Base-by-base conservation (phyloP, 768 basidiomycete species). In the Boletus sensibilis region DNA sequence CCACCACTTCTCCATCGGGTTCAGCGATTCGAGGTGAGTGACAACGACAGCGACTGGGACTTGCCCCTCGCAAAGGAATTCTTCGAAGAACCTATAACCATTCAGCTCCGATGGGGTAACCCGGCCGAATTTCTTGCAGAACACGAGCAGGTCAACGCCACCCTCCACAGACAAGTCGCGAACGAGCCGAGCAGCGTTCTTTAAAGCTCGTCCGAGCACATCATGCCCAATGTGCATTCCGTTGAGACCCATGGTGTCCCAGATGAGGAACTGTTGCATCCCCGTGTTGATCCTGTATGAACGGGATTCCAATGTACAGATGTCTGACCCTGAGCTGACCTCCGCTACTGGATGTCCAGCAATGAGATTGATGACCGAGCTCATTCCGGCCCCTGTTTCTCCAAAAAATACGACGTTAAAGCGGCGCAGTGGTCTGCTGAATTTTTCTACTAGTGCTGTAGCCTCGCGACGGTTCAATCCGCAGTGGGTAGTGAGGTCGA, bases 321-420 rank as follows among this genome's bases (percentile, higher is more conserved):
- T n/a, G 2, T 12, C 13, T 4, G 18, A 20, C 10, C 14, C n/a
- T 23, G 53, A 20, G 14, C 20, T 33, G 37, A 54, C 37, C 14
- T 20, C 2, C 3, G 49, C 53, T 4, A 33, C 18, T 10, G 37
- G 20, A 31, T 3, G 1, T 5, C 21, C 48, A 13, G 37, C 35
- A 0, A 54, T 31, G 12, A 54, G 53, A 20, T 54, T 52, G 37
- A 54, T 53, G n/a, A 75, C 58, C 0, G 72, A 72, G 51, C 72
- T 70, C 50, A 75, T 75, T 3, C 68, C 68, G 12, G 12, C 27
- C 2, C 48, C 35, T 8, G 49, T 12, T 45, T 76, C 70, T 1
- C 75, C 75, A 39, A 77, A 76, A 14, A 76, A 27, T 20, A 77
- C 58, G 21, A 75, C 51, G 40, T 75, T 74, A 33, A 37, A 9